Evolutionary conservation across 2,329 filamentous ascomycete species (phyloP), one percentile per base, ranked within the genome.

Genomic region (Hypomyces perniciosus): DNA sequence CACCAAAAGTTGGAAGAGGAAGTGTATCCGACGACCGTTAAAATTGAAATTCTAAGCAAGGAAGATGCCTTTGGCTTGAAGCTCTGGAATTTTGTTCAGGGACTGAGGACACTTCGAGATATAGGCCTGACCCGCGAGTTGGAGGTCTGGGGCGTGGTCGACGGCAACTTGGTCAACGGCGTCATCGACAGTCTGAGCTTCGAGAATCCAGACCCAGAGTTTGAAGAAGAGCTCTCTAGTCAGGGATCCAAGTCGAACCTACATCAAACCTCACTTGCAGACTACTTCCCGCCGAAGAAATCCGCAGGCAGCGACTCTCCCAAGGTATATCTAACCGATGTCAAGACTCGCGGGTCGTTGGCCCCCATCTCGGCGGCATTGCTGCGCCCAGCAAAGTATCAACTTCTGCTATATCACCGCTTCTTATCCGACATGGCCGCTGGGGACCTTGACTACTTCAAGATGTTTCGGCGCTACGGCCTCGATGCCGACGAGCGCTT

Each of bases 61-160:
- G 91, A 96, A 63, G 93, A 99, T 61, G 77, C 76, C 0, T 90
- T 92, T 68, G 93, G 87, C 0, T 67, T 97, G 52, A 78, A 83
- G 53, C 77, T 97, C 43, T 97, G 91, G 90, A 97, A 97, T 65
- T 76, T 93, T 8, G 86, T 96, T 33, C 88, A 95, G 62, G 90
- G 91, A 0, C 63, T 97, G 45, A 80, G 88, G 13, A 89, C 84
- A 1, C 70, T 92, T 48, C 76, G 85, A 5, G 80, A 86, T 9
- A 84, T 77, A 1, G 88, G 88, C 4, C 72, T 85, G 52, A 90
- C 88, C 2, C 75, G 88, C 13, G 88, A 92, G 67, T 66, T 92
- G 28, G 85, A 90, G 60, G 77, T 97, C 4, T 96, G 92, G 90
- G 93, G 92, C 0, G 71, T 86, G 9, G 67, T 96, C 2, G 84